Base-by-base conservation (phyloP, 2,329 filamentous ascomycete genomes). In the Aspergillus neotritici region DNA sequence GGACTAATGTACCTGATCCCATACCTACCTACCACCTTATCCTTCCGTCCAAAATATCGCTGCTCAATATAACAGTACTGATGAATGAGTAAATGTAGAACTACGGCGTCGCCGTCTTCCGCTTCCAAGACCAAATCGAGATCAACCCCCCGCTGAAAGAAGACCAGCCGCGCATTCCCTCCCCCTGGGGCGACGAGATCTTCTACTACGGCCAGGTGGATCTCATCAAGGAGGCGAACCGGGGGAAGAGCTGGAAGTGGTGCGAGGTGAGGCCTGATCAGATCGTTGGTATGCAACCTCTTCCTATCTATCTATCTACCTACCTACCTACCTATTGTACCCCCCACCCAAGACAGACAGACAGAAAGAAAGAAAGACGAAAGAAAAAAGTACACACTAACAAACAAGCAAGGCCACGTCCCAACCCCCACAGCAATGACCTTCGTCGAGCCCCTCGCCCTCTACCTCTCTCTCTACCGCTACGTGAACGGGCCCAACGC, bases 201-300 rank as follows among this genome's bases (percentile, higher is more conserved):
- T 73, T 73, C 57, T 73, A 74, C 56, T 73, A 73, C 50, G 59
- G 53, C n/a, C 69, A 73, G 54, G 62, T 65, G 14, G 71, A 73
- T 47, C 53, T 68, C 39, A 54, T 73, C 14, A 55, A 58, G 17
- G 45, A 58, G 29, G 52, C 66, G 34, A 55, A 61, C 9, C 50
- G 61, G 40, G 66, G 64, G 2, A 71, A 72, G 54, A 16, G 46
- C 0, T 73, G 70, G 70, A 65, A 59, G 10, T 73, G 67, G 63
- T 67, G 63, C 47, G 69, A 72, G 44, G 61, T 72, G 12, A 65
- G 68, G 5, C 70, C 71, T 0, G 70, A 73, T 46, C 55, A 65
- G 29, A 71, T 74, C 46, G 52, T 65, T 17, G 56, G 55, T 50
- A 29, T 10, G 40, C 15, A 12, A 15, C 4, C 3, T 15, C 31